Percentiles rank a stretch among this genome's conserved stretches.
phyloP scores from a whole-genome alignment of 495 filamentous ascomycete species.

The Penicillium paradoxum region DNA sequence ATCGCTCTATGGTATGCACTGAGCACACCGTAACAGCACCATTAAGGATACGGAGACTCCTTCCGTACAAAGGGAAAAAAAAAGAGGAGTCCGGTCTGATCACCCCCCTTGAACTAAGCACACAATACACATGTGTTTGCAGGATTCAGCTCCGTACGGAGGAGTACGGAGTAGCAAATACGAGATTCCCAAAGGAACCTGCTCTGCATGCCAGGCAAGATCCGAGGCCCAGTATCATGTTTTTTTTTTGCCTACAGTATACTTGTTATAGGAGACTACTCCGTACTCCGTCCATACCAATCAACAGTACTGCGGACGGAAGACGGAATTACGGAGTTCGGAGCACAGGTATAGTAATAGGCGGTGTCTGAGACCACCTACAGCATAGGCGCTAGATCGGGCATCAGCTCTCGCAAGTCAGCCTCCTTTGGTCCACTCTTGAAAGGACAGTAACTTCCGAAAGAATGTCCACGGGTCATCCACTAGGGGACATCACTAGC shows the following conservation, averaged over 20 bases:
- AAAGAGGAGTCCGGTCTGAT: background rate
- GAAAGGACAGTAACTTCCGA: constrained; percentile 11
- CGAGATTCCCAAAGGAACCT: background rate
- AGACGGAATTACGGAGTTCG: background rate
- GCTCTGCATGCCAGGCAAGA: constrained; percentile 13
- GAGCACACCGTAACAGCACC: constrained; percentile 12
- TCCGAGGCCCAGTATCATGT: constrained; percentile 4
- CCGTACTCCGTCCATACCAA: background rate
- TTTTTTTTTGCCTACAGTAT: background rate
- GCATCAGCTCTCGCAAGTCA: constrained; percentile 14
- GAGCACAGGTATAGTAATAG: background rate
- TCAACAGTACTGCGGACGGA: background rate
- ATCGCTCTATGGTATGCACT: constrained; percentile 18
- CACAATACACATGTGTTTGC: background rate
- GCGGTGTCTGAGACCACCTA: no score
- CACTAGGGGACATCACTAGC: background rate
- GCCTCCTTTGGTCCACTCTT: constrained; percentile 12
- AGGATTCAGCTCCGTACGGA: background rate
- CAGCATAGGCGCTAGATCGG: constrained; percentile 15
- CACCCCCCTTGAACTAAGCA: background rate
- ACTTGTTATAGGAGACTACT: background rate
- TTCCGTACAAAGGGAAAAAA: background rate
- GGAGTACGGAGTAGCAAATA: background rate
- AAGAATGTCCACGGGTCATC: constrained; percentile 1
- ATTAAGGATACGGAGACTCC: background rate